phyloP scores from a whole-genome alignment of 352 stramenopile species.

The Phytophthora hibernalis region DNA sequence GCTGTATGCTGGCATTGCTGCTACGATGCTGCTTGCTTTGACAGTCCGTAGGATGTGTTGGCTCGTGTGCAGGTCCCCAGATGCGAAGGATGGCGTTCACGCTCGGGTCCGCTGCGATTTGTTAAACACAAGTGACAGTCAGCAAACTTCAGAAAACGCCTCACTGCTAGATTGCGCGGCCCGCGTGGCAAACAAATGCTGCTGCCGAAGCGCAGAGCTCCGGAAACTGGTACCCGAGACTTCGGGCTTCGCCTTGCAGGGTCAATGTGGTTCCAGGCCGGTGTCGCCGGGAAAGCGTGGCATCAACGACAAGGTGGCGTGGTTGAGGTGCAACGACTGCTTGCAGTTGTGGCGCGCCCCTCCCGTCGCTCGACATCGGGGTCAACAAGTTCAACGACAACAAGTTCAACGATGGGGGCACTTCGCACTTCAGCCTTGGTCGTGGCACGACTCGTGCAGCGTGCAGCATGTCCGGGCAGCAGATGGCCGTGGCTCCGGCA shows the following conservation, averaged over 20 bases:
- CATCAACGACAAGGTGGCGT: conserved; percentile 18
- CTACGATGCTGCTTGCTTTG: background rate
- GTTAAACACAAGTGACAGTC: conserved; percentile 29
- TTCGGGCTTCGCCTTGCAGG: background rate
- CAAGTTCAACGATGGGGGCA: conserved; percentile 41
- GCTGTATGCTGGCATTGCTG: too few relatives aligned
- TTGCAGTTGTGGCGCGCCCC: conserved; percentile 28
- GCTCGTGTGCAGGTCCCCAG: background rate
- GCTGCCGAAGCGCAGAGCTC: too few relatives aligned
- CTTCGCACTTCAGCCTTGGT: conserved; percentile 15
- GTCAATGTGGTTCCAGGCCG: background rate
- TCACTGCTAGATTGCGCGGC: background rate
- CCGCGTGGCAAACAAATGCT: background rate
- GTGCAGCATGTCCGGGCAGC: conserved; percentile 6
- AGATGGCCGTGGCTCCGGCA: background rate
- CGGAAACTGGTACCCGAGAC: too few relatives aligned
- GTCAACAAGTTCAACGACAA: conserved; percentile 1
- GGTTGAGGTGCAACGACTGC: conserved; percentile 26
- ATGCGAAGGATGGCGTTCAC: conserved; percentile 10
- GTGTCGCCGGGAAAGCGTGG: conserved; percentile 4
- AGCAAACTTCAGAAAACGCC: conserved; percentile 35
- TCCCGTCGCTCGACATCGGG: conserved; percentile 22
- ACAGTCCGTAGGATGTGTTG: background rate
- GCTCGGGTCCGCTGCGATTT: conserved; percentile 23
- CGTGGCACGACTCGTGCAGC: too few relatives aligned